These are phyloP conservation scores for Pseudogymnoascus sp. DNA, from an alignment of 2,329 filamentous ascomycete genomes.

Conservation along the genomic window DNA sequence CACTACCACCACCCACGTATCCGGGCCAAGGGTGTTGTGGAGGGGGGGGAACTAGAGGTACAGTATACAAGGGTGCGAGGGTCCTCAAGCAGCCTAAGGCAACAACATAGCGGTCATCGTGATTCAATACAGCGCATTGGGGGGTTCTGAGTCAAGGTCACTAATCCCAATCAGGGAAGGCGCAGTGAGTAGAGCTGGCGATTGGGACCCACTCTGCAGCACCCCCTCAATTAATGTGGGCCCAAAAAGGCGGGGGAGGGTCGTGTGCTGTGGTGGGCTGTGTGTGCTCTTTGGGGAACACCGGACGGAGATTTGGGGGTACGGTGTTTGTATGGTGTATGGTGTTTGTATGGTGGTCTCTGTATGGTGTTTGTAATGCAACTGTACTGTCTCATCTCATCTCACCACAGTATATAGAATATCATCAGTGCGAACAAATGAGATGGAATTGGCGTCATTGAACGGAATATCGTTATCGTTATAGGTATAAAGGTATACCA, in stretches of 20 bases:
- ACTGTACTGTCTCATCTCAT: background rate
- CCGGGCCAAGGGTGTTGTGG: background rate
- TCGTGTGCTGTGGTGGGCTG: background rate
- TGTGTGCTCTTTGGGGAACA: background rate
- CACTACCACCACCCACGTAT: background rate
- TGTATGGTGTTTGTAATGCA: background rate
- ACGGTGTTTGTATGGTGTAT: background rate
- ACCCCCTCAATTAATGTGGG: background rate
- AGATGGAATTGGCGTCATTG: background rate
- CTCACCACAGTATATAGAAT: background rate
- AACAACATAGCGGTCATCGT: background rate
- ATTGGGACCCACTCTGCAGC: background rate
- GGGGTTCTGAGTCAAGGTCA: background rate
- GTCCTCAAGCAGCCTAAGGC: background rate
- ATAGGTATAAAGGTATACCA: too few relatives aligned
- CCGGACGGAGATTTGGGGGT: background rate
- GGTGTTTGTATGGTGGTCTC: background rate
- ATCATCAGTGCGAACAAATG: background rate
- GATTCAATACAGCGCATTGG: background rate
- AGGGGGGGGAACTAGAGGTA: background rate
- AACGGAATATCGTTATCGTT: too few relatives aligned
- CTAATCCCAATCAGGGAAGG: background rate
- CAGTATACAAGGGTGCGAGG: background rate
- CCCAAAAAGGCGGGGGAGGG: constrained; percentile 2
- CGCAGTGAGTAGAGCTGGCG: background rate